A percentile compares a stretch with the other conserved stretches of the same genome.
phyloP scores from a whole-genome alignment of 192 early-diverging fungal genomes.

The Backusella tarrabulga region DNA sequence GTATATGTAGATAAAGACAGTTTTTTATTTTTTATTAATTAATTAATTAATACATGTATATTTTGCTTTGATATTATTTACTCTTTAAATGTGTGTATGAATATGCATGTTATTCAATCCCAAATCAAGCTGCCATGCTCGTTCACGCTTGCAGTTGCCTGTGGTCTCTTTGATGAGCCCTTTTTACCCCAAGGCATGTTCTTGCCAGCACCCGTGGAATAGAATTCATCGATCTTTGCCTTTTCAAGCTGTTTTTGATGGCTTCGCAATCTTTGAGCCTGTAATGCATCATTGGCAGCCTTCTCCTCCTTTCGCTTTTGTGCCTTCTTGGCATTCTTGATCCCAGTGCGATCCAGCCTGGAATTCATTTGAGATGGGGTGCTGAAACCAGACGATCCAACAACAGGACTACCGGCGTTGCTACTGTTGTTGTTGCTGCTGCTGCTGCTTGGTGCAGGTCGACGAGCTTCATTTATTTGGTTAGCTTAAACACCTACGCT shows the following conservation, averaged over 20 bases:
- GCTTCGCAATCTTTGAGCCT: constrained; percentile 53
- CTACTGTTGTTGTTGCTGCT: background rate
- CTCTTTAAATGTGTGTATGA: background rate
- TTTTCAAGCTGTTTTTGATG: constrained; percentile 53
- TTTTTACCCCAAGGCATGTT: constrained; percentile 39
- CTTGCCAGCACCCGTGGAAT: constrained; percentile 37
- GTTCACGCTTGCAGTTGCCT: constrained; percentile 29
- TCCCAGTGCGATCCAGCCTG: background rate
- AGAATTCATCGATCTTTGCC: constrained; percentile 45
- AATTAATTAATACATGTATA: too few species aligned
- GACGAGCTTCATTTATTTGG: background rate
- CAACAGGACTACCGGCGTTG: background rate
- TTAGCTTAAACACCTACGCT: too few species aligned
- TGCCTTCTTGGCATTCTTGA: constrained; percentile 30
- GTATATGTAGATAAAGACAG: too few species aligned
- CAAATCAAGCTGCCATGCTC: constrained; percentile 39
- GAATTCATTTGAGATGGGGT: background rate
- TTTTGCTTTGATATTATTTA: too few species aligned
- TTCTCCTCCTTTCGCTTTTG: constrained; percentile 57
- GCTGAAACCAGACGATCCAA: background rate
- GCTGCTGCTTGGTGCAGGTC: background rate
- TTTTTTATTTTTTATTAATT: too few species aligned
- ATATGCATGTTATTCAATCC: background rate
- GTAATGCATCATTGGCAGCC: constrained; percentile 42
- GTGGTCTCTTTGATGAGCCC: constrained; percentile 28